Conservation (phyloP, 306 rosid genomes). For the Vigna radiata region DNA sequence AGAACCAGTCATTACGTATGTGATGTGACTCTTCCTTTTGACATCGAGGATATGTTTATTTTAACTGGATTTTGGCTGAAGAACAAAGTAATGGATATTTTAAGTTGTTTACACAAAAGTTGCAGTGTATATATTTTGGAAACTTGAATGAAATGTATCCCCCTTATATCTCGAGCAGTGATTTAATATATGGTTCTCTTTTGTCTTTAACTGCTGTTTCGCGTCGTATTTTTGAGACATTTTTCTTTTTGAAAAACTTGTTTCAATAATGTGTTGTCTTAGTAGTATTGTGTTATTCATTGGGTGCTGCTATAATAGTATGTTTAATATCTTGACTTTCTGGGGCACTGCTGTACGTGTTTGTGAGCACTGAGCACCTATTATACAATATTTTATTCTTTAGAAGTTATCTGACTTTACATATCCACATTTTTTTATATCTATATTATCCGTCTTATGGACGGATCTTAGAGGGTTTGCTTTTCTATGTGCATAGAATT, state of each 20-base stretch:
- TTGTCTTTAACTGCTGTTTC: background rate
- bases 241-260: background rate
- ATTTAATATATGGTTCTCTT: background rate
- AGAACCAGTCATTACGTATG: background rate
- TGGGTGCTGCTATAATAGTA: background rate
- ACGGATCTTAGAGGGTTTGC: background rate
- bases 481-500: background rate
- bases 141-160: background rate
- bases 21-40: constrained; percentile 2
- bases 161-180: background rate
- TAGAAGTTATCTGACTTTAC: background rate
- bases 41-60: background rate
- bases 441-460: background rate
- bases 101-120: background rate
- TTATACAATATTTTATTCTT: background rate
- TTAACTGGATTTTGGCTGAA: constrained; percentile 2
- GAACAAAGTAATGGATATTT: background rate
- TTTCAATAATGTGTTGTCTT: background rate
- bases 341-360: background rate
- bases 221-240: background rate
- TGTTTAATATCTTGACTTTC: background rate
- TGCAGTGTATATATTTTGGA: background rate
- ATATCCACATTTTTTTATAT: background rate
- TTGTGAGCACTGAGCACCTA: background rate
- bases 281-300: background rate